These are phyloP conservation scores for Jimgerdemannia lactiflua DNA, from an alignment of 192 early-diverging fungal species.

Conservation along the genomic window DNA sequence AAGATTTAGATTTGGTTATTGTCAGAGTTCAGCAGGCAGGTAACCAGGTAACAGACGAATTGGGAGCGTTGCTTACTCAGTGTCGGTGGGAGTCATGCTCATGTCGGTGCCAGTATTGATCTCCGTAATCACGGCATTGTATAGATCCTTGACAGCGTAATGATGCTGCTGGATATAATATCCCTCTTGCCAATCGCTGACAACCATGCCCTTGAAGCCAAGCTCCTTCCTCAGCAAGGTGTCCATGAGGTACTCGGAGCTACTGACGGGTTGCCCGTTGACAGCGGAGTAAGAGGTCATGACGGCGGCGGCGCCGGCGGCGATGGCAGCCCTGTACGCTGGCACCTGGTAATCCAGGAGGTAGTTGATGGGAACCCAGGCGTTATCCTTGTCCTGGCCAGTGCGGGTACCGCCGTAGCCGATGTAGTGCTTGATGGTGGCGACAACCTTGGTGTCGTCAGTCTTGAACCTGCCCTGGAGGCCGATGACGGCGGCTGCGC, in stretches of 20 bases:
- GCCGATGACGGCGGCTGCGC: conserved; percentile 16
- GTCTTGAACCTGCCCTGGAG: conserved; percentile 50
- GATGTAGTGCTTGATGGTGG: conserved; percentile 59
- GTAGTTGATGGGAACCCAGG: conserved; percentile 40
- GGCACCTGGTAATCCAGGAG: conserved; percentile 58
- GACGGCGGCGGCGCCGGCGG: conserved; percentile 48
- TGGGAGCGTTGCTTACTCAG: neutral
- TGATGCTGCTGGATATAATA: conserved; percentile 41
- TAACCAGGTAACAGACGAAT: neutral
- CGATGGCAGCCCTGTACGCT: conserved; percentile 48
- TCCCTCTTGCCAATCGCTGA: conserved; percentile 52
- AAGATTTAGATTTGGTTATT: conserved; percentile 14
- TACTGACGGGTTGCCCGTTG: conserved; percentile 48
- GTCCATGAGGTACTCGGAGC: conserved; percentile 45
- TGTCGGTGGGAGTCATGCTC: conserved; percentile 38
- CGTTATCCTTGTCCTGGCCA: conserved; percentile 6
- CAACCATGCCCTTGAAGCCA: conserved; percentile 48
- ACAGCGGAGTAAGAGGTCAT: conserved; percentile 57
- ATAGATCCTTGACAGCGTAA: conserved; percentile 21
- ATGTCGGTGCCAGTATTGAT: conserved; percentile 48
- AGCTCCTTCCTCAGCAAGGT: conserved; percentile 44
- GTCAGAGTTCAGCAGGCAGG: neutral
- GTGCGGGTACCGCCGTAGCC: conserved; percentile 52
- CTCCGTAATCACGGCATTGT: conserved; percentile 33
- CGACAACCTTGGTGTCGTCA: conserved; percentile 49